A percentile compares a stretch with the other conserved stretches of the same genome.
phyloP scores from a whole-genome alignment of 2,329 filamentous ascomycete genomes.

The Alternaria solani region DNA sequence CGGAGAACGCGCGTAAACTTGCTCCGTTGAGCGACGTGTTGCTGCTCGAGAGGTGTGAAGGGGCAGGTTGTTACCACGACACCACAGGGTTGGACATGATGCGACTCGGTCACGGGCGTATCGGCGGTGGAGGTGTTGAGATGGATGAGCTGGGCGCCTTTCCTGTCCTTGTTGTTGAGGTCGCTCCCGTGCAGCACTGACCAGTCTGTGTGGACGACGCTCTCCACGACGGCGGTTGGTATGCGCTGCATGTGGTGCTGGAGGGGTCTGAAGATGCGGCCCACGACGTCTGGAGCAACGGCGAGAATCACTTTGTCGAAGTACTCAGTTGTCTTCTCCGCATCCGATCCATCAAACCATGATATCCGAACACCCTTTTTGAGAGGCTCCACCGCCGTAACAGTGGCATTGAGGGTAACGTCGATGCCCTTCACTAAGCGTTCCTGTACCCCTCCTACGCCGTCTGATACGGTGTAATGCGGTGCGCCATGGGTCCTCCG shows the following conservation, averaged over 20 bases:
- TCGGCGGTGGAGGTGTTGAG: conserved; percentile 45
- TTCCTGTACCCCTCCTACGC: conserved; percentile 61
- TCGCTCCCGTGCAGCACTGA: conserved; percentile 18
- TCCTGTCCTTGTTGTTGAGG: background rate
- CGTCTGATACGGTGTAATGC: conserved; percentile 61
- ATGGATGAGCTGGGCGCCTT: conserved; percentile 40
- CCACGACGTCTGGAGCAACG: conserved; percentile 63
- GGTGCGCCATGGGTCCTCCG: conserved; percentile 56
- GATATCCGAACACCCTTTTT: conserved; percentile 42
- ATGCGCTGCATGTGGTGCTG: conserved; percentile 52
- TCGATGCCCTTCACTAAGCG: conserved; percentile 55
- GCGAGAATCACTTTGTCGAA: conserved; percentile 65
- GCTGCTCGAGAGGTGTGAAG: conserved; percentile 50
- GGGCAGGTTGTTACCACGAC: conserved; percentile 64
- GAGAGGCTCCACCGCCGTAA: conserved; percentile 47
- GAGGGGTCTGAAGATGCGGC: conserved; percentile 58
- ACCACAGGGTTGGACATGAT: conserved; percentile 62
- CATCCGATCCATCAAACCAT: conserved; percentile 41
- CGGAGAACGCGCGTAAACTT: conserved; percentile 64
- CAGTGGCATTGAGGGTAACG: conserved; percentile 53
- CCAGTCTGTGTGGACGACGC: conserved; percentile 56
- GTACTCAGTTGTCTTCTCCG: conserved; percentile 33
- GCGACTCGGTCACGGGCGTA: conserved; percentile 57
- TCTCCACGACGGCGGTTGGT: conserved; percentile 60
- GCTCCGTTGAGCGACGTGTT: conserved; percentile 56